Percentiles rank a stretch among this genome's conserved stretches.
phyloP scores from a whole-genome alignment of 2,329 filamentous ascomycete genomes.

The Monosporascus sp. region DNA sequence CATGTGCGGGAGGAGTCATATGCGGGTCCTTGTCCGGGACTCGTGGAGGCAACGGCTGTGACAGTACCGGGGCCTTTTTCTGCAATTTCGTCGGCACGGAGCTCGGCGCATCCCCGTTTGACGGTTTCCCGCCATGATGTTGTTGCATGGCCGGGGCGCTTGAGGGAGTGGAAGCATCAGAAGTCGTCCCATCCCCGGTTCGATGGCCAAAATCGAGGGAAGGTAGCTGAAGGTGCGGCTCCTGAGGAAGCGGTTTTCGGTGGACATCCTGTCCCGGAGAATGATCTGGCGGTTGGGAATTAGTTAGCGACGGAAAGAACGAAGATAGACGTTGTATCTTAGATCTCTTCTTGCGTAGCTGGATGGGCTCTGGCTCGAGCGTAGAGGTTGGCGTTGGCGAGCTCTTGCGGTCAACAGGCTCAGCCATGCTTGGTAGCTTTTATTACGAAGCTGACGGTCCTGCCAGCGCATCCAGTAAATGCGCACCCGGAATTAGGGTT shows the following conservation, averaged over 20 bases:
- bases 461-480: too few species aligned
- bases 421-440: background rate
- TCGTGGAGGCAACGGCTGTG: slow-evolving; percentile 12
- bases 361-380: slow-evolving; percentile 13
- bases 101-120: slow-evolving; percentile 7
- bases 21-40: slow-evolving; percentile 11
- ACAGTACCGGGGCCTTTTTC: slow-evolving; percentile 15
- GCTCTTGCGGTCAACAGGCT: background rate
- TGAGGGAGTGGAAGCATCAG: slow-evolving; percentile 1
- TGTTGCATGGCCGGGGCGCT: slow-evolving; percentile 2
- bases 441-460: background rate
- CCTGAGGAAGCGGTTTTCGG: slow-evolving; percentile 22
- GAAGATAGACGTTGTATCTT: slow-evolving; percentile 24
- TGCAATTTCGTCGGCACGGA: slow-evolving; percentile 14
- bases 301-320: slow-evolving; percentile 28
- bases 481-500: too few species aligned
- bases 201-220: slow-evolving; percentile 9
- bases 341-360: slow-evolving; percentile 2
- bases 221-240: slow-evolving; percentile 9
- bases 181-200: background rate
- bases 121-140: slow-evolving; percentile 9
- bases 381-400: background rate
- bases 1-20: slow-evolving; percentile 12
- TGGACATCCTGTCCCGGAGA: slow-evolving; percentile 9
- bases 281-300: slow-evolving; percentile 17